Percentiles rank a stretch among this genome's conserved stretches.
These are phyloP conservation scores for Penicillium pulvis DNA, from an alignment of 495 filamentous ascomycete genomes.

Conservation along the genomic window DNA sequence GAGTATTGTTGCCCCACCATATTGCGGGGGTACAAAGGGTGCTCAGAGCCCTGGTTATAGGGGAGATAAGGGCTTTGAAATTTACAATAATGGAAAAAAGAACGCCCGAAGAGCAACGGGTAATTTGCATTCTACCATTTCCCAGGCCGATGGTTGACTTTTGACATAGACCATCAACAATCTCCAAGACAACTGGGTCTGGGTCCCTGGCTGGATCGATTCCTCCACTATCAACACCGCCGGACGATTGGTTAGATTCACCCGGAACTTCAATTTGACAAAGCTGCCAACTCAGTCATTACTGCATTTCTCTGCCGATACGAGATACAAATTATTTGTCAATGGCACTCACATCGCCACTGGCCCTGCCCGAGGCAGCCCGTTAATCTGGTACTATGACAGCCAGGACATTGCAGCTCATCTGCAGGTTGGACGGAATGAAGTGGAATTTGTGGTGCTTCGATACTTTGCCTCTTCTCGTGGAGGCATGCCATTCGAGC, in stretches of 20 bases:
- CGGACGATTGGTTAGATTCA: constrained; percentile 35
- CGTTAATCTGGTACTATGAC: constrained; percentile 44
- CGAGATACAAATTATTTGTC: constrained; percentile 40
- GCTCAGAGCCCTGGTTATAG: neutral
- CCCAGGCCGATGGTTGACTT: neutral
- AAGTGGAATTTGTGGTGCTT: constrained; percentile 31
- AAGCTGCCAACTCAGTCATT: constrained; percentile 13
- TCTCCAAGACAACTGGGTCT: constrained; percentile 42
- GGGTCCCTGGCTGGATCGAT: constrained; percentile 39
- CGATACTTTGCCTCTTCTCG: constrained; percentile 34
- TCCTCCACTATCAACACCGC: constrained; percentile 30
- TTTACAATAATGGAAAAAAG: neutral
- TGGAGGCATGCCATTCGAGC: constrained; percentile 39
- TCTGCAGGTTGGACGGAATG: constrained; percentile 31
- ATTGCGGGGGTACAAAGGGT: constrained; percentile 1
- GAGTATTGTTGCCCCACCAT: neutral
- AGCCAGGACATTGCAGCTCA: constrained; percentile 37
- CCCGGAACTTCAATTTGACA: constrained; percentile 21
- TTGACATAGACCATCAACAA: constrained; percentile 32
- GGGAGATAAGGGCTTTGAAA: neutral
- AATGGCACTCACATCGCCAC: constrained; percentile 38
- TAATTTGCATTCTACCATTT: neutral
- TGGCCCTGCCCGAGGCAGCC: constrained; percentile 36
- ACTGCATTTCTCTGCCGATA: constrained; percentile 43
- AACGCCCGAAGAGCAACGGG: neutral